Evolutionary conservation across 2,329 filamentous ascomycete genomes (phyloP), one percentile per base, ranked within the genome.

Genomic region (Emmonsia crescens): DNA sequence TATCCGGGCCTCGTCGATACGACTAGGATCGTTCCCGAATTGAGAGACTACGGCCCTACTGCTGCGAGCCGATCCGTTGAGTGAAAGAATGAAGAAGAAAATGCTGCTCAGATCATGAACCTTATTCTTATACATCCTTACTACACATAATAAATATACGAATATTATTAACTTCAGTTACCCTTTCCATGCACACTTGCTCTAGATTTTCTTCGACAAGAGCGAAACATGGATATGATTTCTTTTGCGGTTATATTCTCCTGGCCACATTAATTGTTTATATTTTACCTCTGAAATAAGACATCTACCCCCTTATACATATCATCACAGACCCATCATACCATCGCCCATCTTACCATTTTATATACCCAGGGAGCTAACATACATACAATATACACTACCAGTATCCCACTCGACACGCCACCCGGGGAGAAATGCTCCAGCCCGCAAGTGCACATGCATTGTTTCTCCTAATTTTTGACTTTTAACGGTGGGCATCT

Each of bases 1-100:
- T 90, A 88, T 68, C 89, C 90, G 0, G 72, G 71, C 9, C 70
- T 89, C 63, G 74, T 72, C 8, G 77, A 78, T 61, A 75, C 75
- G 0, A 68, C 71, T 31, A 72, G 62, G 52, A 74, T 79, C 31
- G 40, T 57, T 44, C 56, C 56, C n/a, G 40, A 38, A 38, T 57
- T 57, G 16, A 46, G 27, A 6, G 51, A 46, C 5, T 49, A 60
- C 24, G 44, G 31, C 21, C 27, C 48, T 42, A 10, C 36, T 44
- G 59, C 33, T 36, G 31, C 21, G 42, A 31, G 29, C 31, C 40
- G 40, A 21, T 40, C 46, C 3, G 33, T 56, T 38, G 33, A 56
- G 3, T 54, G 49, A 54, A 33, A n/a, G 5, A 44, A 16, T 8
- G 16, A n/a, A 33, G 29, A 33, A 12, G 16, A 14, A 27, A 10